Percentiles rank a stretch among this genome's conserved stretches.
Conservation (phyloP, 495 filamentous ascomycete species). For the Elasticomyces elasticus region DNA sequence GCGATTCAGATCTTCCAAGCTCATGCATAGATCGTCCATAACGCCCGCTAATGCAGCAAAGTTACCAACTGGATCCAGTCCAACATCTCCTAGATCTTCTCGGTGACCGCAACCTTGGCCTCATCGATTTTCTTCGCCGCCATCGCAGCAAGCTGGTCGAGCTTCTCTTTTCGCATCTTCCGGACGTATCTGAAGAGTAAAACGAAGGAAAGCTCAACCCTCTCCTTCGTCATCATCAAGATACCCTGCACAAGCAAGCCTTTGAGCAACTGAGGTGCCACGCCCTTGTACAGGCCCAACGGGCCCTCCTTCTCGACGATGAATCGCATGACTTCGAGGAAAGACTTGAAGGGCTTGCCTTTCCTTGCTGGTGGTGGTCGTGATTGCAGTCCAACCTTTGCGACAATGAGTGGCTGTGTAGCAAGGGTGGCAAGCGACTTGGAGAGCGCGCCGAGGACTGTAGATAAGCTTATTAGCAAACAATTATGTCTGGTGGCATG, state of each 20-base stretch:
- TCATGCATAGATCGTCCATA: neutral
- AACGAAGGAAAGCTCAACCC: slow-evolving; percentile 84
- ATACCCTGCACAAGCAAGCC: slow-evolving; percentile 89
- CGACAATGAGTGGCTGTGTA: slow-evolving; percentile 94
- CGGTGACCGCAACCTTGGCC: slow-evolving; percentile 10
- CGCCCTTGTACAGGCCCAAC: slow-evolving; percentile 85
- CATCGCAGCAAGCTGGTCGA: slow-evolving; percentile 54
- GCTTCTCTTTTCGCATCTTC: slow-evolving; percentile 57
- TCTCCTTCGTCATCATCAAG: slow-evolving; percentile 99
- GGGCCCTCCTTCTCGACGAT: slow-evolving; percentile 81
- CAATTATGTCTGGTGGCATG: neutral
- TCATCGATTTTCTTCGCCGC: slow-evolving; percentile 43
- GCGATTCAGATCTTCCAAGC: slow-evolving; percentile 1
- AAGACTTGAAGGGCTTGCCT: slow-evolving; percentile 90
- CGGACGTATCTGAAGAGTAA: slow-evolving; percentile 73
- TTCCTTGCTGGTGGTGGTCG: slow-evolving; percentile 72
- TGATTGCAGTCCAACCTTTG: slow-evolving; percentile 93
- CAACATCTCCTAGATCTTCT: neutral
- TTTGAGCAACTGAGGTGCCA: slow-evolving; percentile 88
- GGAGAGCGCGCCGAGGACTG: slow-evolving; percentile 85
- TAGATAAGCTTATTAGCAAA: slow-evolving; percentile 20
- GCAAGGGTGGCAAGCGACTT: slow-evolving; percentile 86
- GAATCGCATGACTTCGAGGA: slow-evolving; percentile 88
- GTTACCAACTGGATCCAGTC: neutral
- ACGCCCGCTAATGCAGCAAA: slow-evolving; percentile 1